Base-by-base conservation (phyloP, 2,329 filamentous ascomycete species). In the Aspergillaceae sp. region DNA sequence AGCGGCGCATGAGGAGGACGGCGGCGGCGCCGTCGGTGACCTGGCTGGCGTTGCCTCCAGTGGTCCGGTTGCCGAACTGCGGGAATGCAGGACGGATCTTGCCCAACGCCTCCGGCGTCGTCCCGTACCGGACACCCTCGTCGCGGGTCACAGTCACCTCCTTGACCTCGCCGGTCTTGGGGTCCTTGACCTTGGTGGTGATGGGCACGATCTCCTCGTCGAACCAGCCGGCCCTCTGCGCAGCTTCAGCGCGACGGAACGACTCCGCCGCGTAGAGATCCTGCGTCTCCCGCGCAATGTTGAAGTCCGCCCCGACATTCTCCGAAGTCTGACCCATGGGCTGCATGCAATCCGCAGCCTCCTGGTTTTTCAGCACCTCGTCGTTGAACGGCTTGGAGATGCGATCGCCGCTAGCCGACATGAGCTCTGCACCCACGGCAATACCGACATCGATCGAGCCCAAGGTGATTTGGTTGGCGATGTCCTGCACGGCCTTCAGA, bases 291-390 rank as follows among this genome's bases (percentile, higher is more conserved):
- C 92, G 80, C 2, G 80, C 72, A 64, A 98, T 83, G 63, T 84
- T 80, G 68, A 97, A 97, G 71, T 97, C 92, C 42, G 81, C 81
- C 58, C 84, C 88, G 29, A 98, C 89, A 64, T 97, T 97, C 75
- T 98, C 92, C 49, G 85, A 91, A 2, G 92, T 98, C 80, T 94
- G 94, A 26, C 92, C 92, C 92, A 98, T 98, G 55, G 91, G 86
- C 76, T 89, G 80, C 80, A 91, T 80, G 76, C 89, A 92, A 72
- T 97, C 91, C 41, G 69, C 69, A 0, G 88, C 79, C 63, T 96
- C 87, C 64, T 88, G 84, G 71, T 78, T 85, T 60, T 76, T 72
- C 56, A 87, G 72, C 49, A 97, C 81, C 52, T 84, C 82, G 53
- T 84, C 81, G 66, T 88, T 83, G 69, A 96, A 92, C 3, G 86